phyloP scores from a whole-genome alignment of 164 flowering plant species.

The Hamamelis virginiana region DNA sequence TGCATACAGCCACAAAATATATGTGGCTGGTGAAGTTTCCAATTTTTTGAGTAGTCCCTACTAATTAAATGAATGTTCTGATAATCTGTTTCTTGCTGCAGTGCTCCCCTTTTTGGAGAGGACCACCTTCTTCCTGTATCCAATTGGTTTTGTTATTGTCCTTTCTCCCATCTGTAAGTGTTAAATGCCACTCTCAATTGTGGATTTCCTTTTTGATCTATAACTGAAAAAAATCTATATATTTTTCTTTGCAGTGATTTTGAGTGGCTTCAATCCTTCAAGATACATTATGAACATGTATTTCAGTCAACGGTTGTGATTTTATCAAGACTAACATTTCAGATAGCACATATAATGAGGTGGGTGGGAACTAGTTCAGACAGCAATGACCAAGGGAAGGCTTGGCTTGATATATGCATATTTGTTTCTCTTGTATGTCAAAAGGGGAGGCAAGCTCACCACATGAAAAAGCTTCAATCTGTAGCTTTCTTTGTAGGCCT shows the following conservation, averaged over 20 bases:
- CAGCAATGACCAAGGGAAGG: neutral
- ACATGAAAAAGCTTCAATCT: neutral
- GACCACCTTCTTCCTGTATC: conserved; percentile 94
- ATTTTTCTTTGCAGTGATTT: conserved; percentile 59
- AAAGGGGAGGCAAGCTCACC: neutral
- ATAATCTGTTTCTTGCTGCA: conserved; percentile 31
- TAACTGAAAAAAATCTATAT: neutral
- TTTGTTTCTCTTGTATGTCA: neutral
- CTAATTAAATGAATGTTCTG: neutral
- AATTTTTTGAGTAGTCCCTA: neutral
- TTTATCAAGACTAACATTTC: conserved; percentile 16
- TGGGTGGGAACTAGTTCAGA: neutral
- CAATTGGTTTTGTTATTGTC: conserved; percentile 80
- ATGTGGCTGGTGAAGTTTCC: no score
- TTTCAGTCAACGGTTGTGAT: conserved; percentile 57
- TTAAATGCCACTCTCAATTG: neutral
- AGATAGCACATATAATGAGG: neutral
- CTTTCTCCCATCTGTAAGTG: conserved; percentile 85
- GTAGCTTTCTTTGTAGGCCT: neutral
- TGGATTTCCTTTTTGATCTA: neutral
- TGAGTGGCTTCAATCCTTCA: conserved; percentile 96
- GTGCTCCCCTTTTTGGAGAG: conserved; percentile 92
- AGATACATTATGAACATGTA: conserved; percentile 85
- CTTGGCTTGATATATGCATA: neutral
- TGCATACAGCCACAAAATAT: no score